Percentiles rank a stretch among this genome's conserved stretches.
Conservation (phyloP, 1,139 yeast genomes). For the Lodderomyces jiufengensis region DNA sequence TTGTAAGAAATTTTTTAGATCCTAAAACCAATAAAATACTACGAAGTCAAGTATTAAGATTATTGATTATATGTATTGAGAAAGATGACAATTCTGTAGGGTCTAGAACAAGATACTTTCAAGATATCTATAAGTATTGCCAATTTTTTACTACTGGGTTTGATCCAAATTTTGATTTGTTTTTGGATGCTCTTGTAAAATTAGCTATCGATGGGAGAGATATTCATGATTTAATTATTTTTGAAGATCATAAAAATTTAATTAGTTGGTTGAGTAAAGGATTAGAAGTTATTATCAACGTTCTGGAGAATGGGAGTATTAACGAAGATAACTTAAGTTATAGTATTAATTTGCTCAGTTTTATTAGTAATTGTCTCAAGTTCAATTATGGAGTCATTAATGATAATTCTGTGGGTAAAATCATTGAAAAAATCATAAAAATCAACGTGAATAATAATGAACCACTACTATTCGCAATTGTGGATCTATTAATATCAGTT, state of each 20-base stretch:
- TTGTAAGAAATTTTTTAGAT: conserved; percentile 55
- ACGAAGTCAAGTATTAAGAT: conserved; percentile 51
- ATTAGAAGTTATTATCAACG: conserved; percentile 14
- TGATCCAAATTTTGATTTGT: conserved; percentile 55
- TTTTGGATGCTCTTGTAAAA: conserved; percentile 47
- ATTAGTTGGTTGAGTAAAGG: conserved; percentile 20
- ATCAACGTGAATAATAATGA: conserved; percentile 39
- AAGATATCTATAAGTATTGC: conserved; percentile 53
- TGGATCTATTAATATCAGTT: conserved; percentile 46
- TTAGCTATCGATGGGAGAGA: conserved; percentile 64
- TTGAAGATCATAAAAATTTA: conserved; percentile 42
- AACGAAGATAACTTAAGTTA: conserved; percentile 12
- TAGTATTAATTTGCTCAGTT: conserved; percentile 28
- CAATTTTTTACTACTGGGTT: conserved; percentile 15
- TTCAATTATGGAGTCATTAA: conserved; percentile 47
- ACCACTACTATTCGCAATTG: conserved; percentile 36
- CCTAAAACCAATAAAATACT: conserved; percentile 30
- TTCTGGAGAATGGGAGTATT: conserved; percentile 9
- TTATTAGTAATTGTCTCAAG: conserved; percentile 44
- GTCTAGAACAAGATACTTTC: conserved; percentile 53
- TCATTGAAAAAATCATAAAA: conserved; percentile 39
- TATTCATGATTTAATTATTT: conserved; percentile 53
- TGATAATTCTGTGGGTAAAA: conserved; percentile 30
- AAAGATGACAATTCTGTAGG: conserved; percentile 48
- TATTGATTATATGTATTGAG: conserved; percentile 55